Evolutionary conservation across 2,329 filamentous ascomycete species (phyloP), one percentile per base, ranked within the genome.

Genomic region (Aspergillus bombycis): DNA sequence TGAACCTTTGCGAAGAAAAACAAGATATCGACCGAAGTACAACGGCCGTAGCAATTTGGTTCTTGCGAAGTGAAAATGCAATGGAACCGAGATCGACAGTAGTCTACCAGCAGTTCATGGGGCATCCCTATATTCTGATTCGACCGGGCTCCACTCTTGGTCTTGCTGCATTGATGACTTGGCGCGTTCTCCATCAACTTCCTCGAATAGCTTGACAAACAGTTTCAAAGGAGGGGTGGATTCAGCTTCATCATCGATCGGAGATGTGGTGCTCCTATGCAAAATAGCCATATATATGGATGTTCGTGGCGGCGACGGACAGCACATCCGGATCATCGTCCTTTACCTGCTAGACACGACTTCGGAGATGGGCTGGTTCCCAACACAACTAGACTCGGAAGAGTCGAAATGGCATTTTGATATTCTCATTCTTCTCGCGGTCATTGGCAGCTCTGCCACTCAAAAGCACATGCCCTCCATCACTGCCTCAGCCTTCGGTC

Each of bases 391-490:
- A 11, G 57, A 64, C 53, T 57, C 62, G 7, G 56, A 60, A 8
- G 58, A 61, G 28, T 26, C 59, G 7, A 58, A 62, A 62, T 88
- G 86, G 85, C 81, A 82, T 32, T 81, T 88, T 57, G 87, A 89
- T 68, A 86, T 88, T 52, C 85, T 89, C 62, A 87, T 85, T 50
- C 82, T 89, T 28, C 82, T 89, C 58, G 86, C 86, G 62, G 84
- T 89, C 68, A 86, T 89, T 63, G 86, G 86, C 71, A 86, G 88
- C 75, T 83, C 82, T 2, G 83, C 84, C 12, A 86, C 88, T 63
- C 80, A 83, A 53, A 83, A 85, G 65, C 86, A 88, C 71, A 78
- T 83, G 1, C 86, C 88, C 70, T 80, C 84, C 60, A 83, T 88
- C 68, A 88, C 86, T 1, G 83, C 86, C 19, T 86, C 84, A 12